Evolutionary conservation across 768 basidiomycete genomes (phyloP).

Genomic region (Phylloporus sp.): DNA sequence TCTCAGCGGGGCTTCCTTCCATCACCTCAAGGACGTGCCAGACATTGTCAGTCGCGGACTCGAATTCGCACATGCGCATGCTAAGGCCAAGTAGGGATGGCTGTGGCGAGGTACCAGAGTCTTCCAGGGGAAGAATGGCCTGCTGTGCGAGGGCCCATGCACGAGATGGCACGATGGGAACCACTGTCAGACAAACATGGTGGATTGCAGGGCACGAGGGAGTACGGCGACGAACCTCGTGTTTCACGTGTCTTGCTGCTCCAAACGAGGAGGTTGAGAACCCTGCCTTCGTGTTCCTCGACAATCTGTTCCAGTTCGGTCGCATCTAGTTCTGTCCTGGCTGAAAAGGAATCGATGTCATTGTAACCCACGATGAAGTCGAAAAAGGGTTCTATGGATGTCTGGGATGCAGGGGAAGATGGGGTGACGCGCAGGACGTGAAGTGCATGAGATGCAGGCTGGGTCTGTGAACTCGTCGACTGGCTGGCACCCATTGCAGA

Average conservation of each 20-base stretch:
- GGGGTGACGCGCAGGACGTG: slow-evolving; percentile 90
- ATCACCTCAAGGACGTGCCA: slow-evolving; percentile 98
- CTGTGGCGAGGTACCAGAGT: slow-evolving; percentile 44
- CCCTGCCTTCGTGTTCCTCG: slow-evolving; percentile 70
- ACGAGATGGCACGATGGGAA: slow-evolving; percentile 79
- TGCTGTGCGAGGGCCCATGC: slow-evolving; percentile 62
- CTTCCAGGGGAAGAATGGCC: slow-evolving; percentile 34
- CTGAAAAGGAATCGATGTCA: slow-evolving; percentile 55
- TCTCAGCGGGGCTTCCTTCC: slow-evolving; percentile 95
- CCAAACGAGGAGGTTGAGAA: slow-evolving; percentile 73
- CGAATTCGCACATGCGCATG: slow-evolving; percentile 90
- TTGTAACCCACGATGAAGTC: slow-evolving; percentile 90
- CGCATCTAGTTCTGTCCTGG: slow-evolving; percentile 55
- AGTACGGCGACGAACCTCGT: slow-evolving; percentile 46
- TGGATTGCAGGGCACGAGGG: neutral
- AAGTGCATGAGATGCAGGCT: slow-evolving; percentile 50
- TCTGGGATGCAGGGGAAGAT: slow-evolving; percentile 80
- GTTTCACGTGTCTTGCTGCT: slow-evolving; percentile 72
- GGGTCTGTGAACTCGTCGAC: slow-evolving; percentile 44
- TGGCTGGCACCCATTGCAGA: slow-evolving; percentile 67
- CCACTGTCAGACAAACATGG: slow-evolving; percentile 45
- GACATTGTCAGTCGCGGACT: slow-evolving; percentile 83
- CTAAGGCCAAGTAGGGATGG: slow-evolving; percentile 93
- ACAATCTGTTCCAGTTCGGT: slow-evolving; percentile 74
- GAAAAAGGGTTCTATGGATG: slow-evolving; percentile 87